phyloP scores from a whole-genome alignment of 1,284 basidiomycete species.

The Ustilago sp. region DNA sequence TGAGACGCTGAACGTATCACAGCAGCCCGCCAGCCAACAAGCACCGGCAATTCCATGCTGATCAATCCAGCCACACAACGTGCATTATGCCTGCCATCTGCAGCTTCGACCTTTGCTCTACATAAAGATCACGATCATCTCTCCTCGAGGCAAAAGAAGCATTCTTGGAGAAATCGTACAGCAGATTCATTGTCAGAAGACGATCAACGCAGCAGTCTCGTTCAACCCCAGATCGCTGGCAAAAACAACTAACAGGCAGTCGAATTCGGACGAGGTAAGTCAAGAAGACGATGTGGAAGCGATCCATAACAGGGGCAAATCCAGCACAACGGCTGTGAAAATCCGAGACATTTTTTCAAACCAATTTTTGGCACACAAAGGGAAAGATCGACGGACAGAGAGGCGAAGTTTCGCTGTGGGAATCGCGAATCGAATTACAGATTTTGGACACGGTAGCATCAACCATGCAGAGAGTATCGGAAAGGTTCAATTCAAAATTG shows the following conservation, averaged over 20 bases:
- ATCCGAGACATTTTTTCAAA: slow-evolving; percentile 3
- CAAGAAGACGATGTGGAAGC: not conserved
- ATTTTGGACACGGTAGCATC: not conserved
- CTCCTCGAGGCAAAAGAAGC: not conserved
- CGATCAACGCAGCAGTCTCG: not conserved
- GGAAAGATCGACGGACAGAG: slow-evolving; percentile 10
- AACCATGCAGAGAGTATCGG: not conserved
- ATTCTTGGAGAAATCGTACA: not conserved
- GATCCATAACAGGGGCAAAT: not conserved
- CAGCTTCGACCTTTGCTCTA: not conserved
- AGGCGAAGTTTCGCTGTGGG: slow-evolving; percentile 7
- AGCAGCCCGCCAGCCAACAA: no score
- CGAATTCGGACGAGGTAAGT: no score
- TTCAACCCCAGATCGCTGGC: no score
- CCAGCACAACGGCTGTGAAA: not conserved
- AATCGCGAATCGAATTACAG: not conserved
- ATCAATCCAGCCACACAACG: not conserved
- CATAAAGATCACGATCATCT: not conserved
- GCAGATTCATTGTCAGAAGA: not conserved
- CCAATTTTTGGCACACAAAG: not conserved
- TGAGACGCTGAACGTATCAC: not conserved
- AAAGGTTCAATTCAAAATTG: slow-evolving; percentile 7
- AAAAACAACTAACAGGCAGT: no score
- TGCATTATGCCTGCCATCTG: not conserved
- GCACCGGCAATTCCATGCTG: no score